Conservation (phyloP, 2,329 filamentous ascomycete species). For the Colletotrichum cereale region DNA sequence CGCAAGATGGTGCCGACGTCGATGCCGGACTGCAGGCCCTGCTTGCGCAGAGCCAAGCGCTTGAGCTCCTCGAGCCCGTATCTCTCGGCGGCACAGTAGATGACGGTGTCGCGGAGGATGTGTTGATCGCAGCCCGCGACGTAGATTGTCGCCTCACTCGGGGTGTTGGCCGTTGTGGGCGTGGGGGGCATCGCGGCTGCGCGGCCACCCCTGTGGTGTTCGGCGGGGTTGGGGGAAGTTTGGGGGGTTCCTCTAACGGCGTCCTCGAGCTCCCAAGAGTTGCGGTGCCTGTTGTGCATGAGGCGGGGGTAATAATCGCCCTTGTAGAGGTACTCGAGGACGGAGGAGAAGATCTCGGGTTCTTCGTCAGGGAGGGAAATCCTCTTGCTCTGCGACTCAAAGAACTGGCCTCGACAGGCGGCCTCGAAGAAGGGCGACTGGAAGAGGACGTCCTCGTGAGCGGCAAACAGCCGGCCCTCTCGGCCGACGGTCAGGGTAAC, state of each 20-base stretch:
- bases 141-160: conserved; percentile 82
- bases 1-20: conserved; percentile 87
- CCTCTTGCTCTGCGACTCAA: conserved; percentile 81
- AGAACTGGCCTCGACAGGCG: conserved; percentile 68
- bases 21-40: conserved; percentile 87
- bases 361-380: conserved; percentile 87
- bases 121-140: conserved; percentile 80
- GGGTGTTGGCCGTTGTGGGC: conserved; percentile 70
- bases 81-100: conserved; percentile 89
- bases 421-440: conserved; percentile 82
- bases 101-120: conserved; percentile 88
- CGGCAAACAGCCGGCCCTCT: conserved; percentile 91
- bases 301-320: conserved; percentile 92
- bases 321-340: conserved; percentile 94
- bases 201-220: conserved; percentile 58
- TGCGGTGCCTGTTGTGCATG: conserved; percentile 82
- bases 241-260: conserved; percentile 59
- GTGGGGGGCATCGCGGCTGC: conserved; percentile 58
- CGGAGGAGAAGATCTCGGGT: conserved; percentile 89
- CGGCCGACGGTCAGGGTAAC: conserved; percentile 83
- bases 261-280: conserved; percentile 86
- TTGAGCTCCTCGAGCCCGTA: conserved; percentile 89
- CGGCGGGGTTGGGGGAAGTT: conserved; percentile 63
- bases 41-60: conserved; percentile 86
- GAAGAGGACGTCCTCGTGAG: conserved; percentile 87